Percentiles rank a stretch among this genome's conserved stretches.
These are phyloP conservation scores for Gentiana dahurica DNA, from an alignment of 257 asterid genomes.

Conservation along the genomic window DNA sequence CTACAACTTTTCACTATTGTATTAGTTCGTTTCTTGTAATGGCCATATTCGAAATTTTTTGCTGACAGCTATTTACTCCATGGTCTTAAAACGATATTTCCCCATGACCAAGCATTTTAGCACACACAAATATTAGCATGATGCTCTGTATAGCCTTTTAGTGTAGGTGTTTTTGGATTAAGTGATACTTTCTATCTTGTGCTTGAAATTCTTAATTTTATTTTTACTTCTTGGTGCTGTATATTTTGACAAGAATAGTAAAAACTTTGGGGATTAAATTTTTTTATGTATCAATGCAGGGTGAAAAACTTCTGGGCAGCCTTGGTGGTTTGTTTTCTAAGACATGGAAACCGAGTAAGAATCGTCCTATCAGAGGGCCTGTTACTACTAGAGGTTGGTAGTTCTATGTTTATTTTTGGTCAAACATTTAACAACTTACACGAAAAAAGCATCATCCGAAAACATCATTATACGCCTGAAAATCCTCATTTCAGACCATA, in stretches of 20 bases:
- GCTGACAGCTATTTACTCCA: no score
- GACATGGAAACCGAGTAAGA: conserved; percentile 93
- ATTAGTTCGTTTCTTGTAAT: no score
- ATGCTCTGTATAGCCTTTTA: background rate
- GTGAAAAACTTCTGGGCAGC: conserved; percentile 93
- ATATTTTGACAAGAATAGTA: background rate
- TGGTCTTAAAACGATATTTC: no score
- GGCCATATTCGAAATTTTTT: no score
- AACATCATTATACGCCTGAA: no score
- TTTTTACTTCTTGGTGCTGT: background rate
- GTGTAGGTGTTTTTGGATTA: background rate
- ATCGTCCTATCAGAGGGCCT: conserved; percentile 68
- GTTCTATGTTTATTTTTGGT: conserved; percentile 9
- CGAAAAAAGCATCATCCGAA: no score
- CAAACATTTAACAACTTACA: background rate
- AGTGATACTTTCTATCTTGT: background rate
- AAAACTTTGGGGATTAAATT: conserved; percentile 8
- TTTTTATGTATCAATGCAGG: conserved; percentile 38
- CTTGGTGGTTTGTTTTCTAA: conserved; percentile 89
- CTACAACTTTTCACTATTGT: no score
- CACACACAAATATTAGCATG: no score
- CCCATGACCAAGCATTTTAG: no score
- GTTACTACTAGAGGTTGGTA: conserved; percentile 39
- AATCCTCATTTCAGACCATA: background rate
- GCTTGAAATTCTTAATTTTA: background rate